These are phyloP conservation scores for Scedosporium apiospermum DNA, from an alignment of 2,329 filamentous ascomycete genomes.

Conservation along the genomic window DNA sequence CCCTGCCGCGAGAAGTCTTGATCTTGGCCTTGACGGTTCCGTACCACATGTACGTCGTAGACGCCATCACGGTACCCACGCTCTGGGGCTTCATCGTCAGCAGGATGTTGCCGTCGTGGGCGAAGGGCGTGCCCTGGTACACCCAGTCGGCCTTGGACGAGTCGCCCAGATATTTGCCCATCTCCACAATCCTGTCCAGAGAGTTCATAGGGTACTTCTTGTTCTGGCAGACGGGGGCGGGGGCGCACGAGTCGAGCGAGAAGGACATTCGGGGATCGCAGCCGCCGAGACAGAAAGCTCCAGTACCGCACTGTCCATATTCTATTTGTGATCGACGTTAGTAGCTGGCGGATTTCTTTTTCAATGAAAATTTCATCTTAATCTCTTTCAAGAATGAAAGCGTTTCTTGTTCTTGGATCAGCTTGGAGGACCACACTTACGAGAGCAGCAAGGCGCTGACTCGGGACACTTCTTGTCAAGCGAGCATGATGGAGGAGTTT, in stretches of 20 bases:
- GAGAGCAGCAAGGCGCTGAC: constrained; percentile 67
- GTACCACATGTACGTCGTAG: constrained; percentile 91
- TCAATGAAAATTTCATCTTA: not conserved
- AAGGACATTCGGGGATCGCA: constrained; percentile 84
- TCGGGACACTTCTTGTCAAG: constrained; percentile 56
- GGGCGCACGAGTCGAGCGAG: constrained; percentile 74
- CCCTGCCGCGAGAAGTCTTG: constrained; percentile 73
- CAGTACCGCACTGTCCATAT: constrained; percentile 86
- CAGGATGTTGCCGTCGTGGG: constrained; percentile 60
- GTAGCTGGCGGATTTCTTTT: not conserved
- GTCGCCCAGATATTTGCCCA: constrained; percentile 81
- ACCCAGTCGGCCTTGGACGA: constrained; percentile 77
- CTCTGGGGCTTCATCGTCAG: constrained; percentile 84
- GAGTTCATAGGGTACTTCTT: constrained; percentile 64
- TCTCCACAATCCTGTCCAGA: constrained; percentile 59
- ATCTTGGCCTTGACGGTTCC: constrained; percentile 80
- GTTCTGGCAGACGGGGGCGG: constrained; percentile 71
- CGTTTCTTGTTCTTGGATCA: too few species aligned
- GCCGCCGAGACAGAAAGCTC: constrained; percentile 90
- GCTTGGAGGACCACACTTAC: constrained; percentile 37
- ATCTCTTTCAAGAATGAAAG: too few species aligned
- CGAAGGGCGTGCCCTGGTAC: constrained; percentile 64
- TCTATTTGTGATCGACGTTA: constrained; percentile 39
- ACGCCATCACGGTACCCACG: constrained; percentile 77
- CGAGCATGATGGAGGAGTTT: constrained; percentile 28